phyloP scores from a whole-genome alignment of 768 basidiomycete species.

The Tremella mesenterica region DNA sequence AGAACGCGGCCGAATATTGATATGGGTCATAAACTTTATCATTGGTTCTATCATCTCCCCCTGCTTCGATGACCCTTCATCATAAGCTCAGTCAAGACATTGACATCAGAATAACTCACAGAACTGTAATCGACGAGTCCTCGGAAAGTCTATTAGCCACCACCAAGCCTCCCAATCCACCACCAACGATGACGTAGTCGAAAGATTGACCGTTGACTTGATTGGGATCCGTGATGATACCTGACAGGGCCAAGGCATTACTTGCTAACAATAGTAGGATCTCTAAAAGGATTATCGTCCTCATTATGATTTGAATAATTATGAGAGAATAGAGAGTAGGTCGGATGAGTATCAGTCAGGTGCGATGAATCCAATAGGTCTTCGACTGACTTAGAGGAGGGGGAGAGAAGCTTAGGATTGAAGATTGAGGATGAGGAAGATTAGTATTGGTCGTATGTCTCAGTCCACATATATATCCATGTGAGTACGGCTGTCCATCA shows the following conservation, averaged over 20 bases:
- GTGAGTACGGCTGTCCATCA: too few relatives aligned
- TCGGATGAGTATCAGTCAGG: background rate
- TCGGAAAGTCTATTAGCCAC: constrained; percentile 51
- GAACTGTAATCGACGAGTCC: constrained; percentile 48
- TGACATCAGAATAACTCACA: constrained; percentile 19
- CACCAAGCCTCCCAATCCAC: constrained; percentile 50
- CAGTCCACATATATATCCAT: too few relatives aligned
- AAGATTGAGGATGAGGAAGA: background rate
- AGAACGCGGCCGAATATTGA: background rate
- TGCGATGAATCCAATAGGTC: background rate
- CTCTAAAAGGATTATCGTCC: background rate
- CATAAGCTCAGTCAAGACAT: background rate
- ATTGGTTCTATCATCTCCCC: constrained; percentile 24
- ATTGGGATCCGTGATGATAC: background rate
- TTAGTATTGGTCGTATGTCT: too few relatives aligned
- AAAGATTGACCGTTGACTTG: constrained; percentile 44
- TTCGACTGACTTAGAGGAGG: background rate
- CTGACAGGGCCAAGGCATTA: background rate
- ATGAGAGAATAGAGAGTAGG: background rate
- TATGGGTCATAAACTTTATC: background rate
- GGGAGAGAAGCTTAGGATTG: background rate
- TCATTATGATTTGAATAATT: background rate
- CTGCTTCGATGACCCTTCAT: constrained; percentile 35
- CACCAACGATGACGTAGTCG: constrained; percentile 54
- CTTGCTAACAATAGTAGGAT: background rate